These are phyloP conservation scores for Choiromyces venosus DNA, from an alignment of 495 filamentous ascomycete species.

Conservation along the genomic window DNA sequence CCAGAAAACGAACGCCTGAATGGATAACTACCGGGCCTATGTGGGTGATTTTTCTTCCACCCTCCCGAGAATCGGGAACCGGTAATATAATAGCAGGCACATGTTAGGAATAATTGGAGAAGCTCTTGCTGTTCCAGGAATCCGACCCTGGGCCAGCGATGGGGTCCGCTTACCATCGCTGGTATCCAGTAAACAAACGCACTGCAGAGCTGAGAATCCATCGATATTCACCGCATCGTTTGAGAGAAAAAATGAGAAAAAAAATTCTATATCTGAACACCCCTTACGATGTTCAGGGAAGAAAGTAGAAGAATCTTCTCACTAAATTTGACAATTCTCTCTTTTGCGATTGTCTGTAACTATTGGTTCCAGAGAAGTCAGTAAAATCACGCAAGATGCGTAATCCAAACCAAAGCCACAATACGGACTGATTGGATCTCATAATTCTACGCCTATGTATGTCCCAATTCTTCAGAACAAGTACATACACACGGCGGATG, in stretches of 20 bases:
- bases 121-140: not conserved
- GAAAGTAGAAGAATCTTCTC: not conserved
- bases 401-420: conserved; percentile 3
- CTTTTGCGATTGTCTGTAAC: not conserved
- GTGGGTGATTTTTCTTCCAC: not conserved
- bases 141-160: not conserved
- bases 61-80: not conserved
- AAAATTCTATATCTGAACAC: not conserved
- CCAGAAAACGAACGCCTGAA: not conserved
- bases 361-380: not conserved
- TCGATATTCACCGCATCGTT: not conserved
- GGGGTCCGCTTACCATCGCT: not conserved
- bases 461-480: not conserved
- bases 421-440: not conserved
- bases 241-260: not conserved
- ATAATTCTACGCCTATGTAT: not conserved
- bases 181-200: not conserved
- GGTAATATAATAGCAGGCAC: not conserved
- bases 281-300: not conserved
- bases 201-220: not conserved
- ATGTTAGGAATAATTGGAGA: not conserved
- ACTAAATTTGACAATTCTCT: not conserved
- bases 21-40: not conserved
- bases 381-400: conserved; percentile 1
- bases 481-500: not conserved